phyloP scores from a whole-genome alignment of 148 eudicot species.

The Fagopyrum esculentum region DNA sequence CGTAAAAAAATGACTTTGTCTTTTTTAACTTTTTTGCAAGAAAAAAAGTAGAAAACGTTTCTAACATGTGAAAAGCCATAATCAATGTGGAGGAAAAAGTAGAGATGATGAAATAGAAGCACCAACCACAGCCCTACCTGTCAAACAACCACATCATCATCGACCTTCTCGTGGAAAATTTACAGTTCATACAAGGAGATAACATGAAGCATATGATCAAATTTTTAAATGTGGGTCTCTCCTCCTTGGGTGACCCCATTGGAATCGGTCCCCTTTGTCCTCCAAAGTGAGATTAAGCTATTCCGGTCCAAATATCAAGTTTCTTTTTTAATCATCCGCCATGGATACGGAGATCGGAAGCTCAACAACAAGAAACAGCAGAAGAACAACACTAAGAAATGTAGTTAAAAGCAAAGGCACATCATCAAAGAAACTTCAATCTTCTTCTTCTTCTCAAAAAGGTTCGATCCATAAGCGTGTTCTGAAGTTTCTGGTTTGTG shows the following conservation, averaged over 20 bases:
- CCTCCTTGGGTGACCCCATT: background rate
- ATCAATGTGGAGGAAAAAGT: no score
- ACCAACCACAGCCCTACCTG: no score
- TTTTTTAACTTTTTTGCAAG: no score
- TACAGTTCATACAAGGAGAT: background rate
- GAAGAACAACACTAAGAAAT: conserved; percentile 3
- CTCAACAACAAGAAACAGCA: conserved; percentile 3
- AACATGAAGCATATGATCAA: conserved; percentile 6
- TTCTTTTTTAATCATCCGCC: conserved; percentile 4
- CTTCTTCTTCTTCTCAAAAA: background rate
- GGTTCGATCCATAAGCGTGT: conserved; percentile 8
- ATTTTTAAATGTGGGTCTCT: background rate
- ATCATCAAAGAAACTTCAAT: background rate
- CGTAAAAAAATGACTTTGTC: no score
- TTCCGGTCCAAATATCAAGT: background rate
- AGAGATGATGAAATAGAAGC: no score
- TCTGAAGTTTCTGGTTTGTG: conserved; percentile 10
- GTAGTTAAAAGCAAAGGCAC: background rate
- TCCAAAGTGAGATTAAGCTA: background rate
- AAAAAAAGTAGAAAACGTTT: no score
- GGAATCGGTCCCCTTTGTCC: background rate
- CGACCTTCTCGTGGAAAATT: background rate
- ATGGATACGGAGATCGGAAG: background rate
- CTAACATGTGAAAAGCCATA: no score
- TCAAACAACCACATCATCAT: background rate